Conservation (phyloP, 805 yeast genomes). For the Wickerhamomyces bovis region DNA sequence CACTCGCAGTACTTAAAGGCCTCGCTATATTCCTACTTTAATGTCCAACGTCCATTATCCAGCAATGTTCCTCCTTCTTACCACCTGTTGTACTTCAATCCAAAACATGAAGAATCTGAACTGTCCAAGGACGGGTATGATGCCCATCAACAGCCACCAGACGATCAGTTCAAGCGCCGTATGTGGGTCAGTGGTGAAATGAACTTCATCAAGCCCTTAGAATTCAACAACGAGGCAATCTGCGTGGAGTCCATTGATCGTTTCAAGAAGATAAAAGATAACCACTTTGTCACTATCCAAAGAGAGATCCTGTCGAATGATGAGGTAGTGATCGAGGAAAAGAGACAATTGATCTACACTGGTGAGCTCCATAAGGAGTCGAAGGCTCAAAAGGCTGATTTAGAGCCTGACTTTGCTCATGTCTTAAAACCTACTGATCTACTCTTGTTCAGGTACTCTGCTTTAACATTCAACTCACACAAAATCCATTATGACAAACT, state of each 20-base stretch:
- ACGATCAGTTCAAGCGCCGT: conserved; percentile 42
- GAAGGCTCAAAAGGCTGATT: not conserved
- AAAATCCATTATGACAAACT: conserved; percentile 65
- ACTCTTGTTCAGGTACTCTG: conserved; percentile 58
- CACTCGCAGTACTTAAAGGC: conserved; percentile 21
- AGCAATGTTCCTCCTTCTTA: conserved; percentile 42
- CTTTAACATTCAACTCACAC: conserved; percentile 79
- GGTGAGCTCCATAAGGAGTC: conserved; percentile 24
- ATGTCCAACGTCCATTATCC: conserved; percentile 16
- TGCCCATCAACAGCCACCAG: conserved; percentile 42
- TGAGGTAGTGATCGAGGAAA: conserved; percentile 38
- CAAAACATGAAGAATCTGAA: conserved; percentile 38
- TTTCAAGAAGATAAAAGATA: conserved; percentile 30
- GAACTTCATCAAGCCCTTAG: conserved; percentile 31
- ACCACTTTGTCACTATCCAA: conserved; percentile 48
- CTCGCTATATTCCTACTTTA: conserved; percentile 20
- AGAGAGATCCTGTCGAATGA: conserved; percentile 37
- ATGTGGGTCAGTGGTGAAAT: conserved; percentile 79
- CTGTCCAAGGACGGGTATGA: conserved; percentile 78
- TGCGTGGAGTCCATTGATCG: conserved; percentile 51
- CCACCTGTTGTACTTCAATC: conserved; percentile 65
- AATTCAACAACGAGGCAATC: conserved; percentile 31
- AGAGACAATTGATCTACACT: conserved; percentile 58
- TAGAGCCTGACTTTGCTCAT: conserved; percentile 19
- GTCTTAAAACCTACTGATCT: conserved; percentile 33